Evolutionary conservation across 306 rosid species (phyloP).

Genomic region (Lablab purpureus): DNA sequence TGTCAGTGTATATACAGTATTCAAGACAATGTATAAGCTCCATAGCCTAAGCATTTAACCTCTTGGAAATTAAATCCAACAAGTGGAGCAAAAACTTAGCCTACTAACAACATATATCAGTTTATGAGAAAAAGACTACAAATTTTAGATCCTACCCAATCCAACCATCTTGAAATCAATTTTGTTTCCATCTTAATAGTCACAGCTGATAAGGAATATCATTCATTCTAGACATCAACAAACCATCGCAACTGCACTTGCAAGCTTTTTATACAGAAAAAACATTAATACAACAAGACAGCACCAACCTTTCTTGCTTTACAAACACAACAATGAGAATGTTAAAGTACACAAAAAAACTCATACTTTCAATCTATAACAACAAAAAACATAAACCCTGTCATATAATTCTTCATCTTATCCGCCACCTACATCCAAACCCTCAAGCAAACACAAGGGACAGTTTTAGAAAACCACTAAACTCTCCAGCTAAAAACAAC

Average conservation of each 20-base stretch:
- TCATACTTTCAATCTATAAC: background rate
- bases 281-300: background rate
- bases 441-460: background rate
- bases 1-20: background rate
- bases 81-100: too few relatives aligned
- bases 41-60: background rate
- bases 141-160: constrained; percentile 13
- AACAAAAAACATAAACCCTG: constrained; percentile 1
- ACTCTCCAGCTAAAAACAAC: constrained; percentile 16
- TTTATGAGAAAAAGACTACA: too few relatives aligned
- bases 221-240: background rate
- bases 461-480: background rate
- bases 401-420: background rate
- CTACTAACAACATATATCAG: too few relatives aligned
- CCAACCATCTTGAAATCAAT: constrained; percentile 26
- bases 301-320: constrained; percentile 10
- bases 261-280: constrained; percentile 1
- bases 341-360: constrained; percentile 25
- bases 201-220: constrained; percentile 30
- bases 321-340: constrained; percentile 2
- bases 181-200: constrained; percentile 21
- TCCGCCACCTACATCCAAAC: background rate
- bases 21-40: background rate
- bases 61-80: background rate
- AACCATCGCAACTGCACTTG: background rate